These are phyloP conservation scores for Xylaria scruposa DNA, from an alignment of 495 filamentous ascomycete genomes.

Conservation along the genomic window DNA sequence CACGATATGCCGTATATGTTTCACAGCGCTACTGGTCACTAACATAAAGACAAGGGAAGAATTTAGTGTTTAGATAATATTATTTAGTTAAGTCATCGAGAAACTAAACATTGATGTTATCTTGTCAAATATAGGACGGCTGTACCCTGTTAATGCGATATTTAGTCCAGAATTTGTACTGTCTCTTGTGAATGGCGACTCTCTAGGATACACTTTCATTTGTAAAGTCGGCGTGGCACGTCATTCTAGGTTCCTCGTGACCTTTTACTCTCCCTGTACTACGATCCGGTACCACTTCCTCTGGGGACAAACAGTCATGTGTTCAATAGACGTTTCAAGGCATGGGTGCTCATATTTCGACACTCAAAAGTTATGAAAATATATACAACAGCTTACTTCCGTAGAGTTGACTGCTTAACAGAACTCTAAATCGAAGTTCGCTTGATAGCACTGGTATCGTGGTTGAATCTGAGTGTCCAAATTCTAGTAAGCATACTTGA, in stretches of 20 bases:
- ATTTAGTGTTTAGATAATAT: no score
- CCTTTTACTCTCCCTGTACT: neutral
- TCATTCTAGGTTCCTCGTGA: neutral
- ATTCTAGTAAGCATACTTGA: neutral
- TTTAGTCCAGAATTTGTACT: neutral
- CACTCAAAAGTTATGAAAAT: neutral
- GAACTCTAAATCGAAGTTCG: neutral
- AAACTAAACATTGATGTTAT: neutral
- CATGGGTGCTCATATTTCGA: neutral
- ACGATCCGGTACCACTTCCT: neutral
- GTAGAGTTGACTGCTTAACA: neutral
- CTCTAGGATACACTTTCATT: neutral
- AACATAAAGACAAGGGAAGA: neutral
- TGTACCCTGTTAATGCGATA: neutral
- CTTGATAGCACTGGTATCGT: neutral
- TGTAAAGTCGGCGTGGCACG: neutral
- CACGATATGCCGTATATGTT: neutral
- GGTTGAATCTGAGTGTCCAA: neutral
- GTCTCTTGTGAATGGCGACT: neutral
- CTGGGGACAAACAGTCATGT: neutral
- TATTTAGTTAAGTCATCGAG: neutral
- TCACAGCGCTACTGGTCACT: neutral
- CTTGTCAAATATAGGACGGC: neutral
- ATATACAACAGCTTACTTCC: neutral
- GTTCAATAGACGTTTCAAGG: neutral